A percentile compares a stretch with the other conserved stretches of the same genome.
phyloP scores from a whole-genome alignment of 2,329 filamentous ascomycete species.

The Curvularia spicifera region DNA sequence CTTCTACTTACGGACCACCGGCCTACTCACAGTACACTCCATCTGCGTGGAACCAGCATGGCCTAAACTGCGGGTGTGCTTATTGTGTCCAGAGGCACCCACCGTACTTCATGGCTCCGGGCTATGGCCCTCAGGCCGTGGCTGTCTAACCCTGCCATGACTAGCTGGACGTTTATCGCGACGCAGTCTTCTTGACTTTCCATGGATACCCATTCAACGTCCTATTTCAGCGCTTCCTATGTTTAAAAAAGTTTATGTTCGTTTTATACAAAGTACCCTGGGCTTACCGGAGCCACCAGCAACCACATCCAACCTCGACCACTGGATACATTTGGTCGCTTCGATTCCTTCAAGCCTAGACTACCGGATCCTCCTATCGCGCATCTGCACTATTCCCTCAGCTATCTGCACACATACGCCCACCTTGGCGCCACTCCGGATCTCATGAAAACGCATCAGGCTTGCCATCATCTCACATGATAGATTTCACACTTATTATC shows the following conservation, averaged over 20 bases:
- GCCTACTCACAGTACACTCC: slow-evolving; percentile 47
- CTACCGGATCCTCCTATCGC: slow-evolving; percentile 28
- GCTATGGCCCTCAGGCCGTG: slow-evolving; percentile 50
- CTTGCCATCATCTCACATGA: slow-evolving; percentile 49
- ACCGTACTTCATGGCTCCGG: slow-evolving; percentile 49
- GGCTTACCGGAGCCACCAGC: slow-evolving; percentile 21
- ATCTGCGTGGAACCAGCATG: slow-evolving; percentile 48
- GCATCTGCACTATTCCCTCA: slow-evolving; percentile 37
- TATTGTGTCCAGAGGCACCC: slow-evolving; percentile 49
- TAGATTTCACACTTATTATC: slow-evolving; percentile 42
- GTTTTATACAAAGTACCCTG: slow-evolving; percentile 27
- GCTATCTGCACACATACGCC: slow-evolving; percentile 39
- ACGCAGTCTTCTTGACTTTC: slow-evolving; percentile 16
- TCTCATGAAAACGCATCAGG: slow-evolving; percentile 47
- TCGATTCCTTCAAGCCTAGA: slow-evolving; percentile 28
- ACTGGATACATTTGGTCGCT: slow-evolving; percentile 30
- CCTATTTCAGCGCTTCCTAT: slow-evolving; percentile 41
- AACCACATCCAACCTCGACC: slow-evolving; percentile 21
- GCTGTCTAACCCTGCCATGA: slow-evolving; percentile 32
- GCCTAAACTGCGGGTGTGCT: slow-evolving; percentile 47
- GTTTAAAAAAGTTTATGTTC: slow-evolving; percentile 42
- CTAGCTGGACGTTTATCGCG: neutral
- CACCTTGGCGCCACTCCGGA: slow-evolving; percentile 45
- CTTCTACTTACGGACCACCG: slow-evolving; percentile 44
- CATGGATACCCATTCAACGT: slow-evolving; percentile 37